A percentile compares a stretch with the other conserved stretches of the same genome.
These are phyloP conservation scores for Secale cereale DNA, from an alignment of 176 grass and related monocot genomes.

Conservation along the genomic window DNA sequence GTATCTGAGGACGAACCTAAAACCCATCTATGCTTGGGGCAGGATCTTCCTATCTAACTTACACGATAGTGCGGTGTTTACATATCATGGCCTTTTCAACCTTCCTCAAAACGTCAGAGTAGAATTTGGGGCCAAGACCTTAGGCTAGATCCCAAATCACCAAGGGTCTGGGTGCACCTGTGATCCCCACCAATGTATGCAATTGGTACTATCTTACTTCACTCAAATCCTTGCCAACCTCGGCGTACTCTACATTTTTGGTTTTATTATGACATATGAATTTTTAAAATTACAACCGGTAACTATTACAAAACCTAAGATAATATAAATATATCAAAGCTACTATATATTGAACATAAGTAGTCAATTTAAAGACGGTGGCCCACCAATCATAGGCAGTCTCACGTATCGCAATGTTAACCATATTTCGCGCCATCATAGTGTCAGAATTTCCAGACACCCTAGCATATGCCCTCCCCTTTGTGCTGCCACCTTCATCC, in stretches of 20 bases:
- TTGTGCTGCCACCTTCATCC: background rate
- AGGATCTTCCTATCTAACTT: background rate
- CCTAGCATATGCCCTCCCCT: background rate
- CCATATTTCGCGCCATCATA: background rate
- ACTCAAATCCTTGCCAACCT: background rate
- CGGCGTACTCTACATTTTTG: background rate
- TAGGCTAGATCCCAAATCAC: background rate
- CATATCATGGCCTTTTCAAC: background rate
- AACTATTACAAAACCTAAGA: background rate
- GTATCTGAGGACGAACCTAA: background rate
- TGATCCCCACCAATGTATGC: background rate
- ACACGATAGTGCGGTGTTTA: background rate
- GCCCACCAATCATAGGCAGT: background rate
- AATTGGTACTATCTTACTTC: background rate
- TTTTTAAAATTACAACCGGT: background rate
- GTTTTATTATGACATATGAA: no score
- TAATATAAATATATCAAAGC: background rate
- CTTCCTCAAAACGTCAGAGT: background rate
- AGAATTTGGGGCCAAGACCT: background rate
- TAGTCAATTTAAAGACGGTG: background rate
- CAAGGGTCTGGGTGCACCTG: background rate
- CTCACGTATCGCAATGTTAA: background rate
- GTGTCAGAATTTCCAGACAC: background rate
- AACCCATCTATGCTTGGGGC: background rate
- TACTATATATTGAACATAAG: background rate